Evolutionary conservation across 2,329 filamentous ascomycete genomes (phyloP).

Genomic region (Metarhizium robertsii): DNA sequence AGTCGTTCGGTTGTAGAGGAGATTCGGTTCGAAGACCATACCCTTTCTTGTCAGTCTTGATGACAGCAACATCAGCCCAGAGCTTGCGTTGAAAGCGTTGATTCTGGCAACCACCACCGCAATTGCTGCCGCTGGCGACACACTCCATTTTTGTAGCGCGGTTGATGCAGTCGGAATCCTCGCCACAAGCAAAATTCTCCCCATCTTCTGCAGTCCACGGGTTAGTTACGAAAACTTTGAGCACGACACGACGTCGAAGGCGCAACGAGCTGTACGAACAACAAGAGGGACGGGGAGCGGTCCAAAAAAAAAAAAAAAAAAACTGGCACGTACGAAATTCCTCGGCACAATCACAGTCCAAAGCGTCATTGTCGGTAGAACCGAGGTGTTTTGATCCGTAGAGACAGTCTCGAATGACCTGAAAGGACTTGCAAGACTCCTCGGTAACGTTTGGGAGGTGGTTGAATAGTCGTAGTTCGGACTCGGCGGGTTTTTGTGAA

Average conservation of each 20-base stretch:
- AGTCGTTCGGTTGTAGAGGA: conserved; percentile 72
- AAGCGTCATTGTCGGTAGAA: conserved; percentile 75
- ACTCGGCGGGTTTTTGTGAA: conserved; percentile 55
- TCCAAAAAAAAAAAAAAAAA: not conserved
- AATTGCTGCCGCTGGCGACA: conserved; percentile 66
- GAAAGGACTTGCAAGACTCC: conserved; percentile 68
- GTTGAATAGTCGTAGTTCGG: conserved; percentile 57
- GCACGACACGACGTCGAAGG: not conserved
- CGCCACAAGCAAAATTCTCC: conserved; percentile 78
- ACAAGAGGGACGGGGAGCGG: not conserved
- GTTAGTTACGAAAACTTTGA: not conserved
- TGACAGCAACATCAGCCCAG: conserved; percentile 86
- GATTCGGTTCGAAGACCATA: conserved; percentile 79
- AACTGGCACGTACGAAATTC: conserved; percentile 72
- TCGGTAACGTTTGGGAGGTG: conserved; percentile 70
- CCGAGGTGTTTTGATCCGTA: conserved; percentile 91
- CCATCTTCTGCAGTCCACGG: conserved; percentile 38
- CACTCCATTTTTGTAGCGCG: conserved; percentile 98
- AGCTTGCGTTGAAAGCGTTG: conserved; percentile 87
- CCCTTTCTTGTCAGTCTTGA: conserved; percentile 97
- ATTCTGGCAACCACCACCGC: conserved; percentile 81
- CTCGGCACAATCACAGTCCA: conserved; percentile 92
- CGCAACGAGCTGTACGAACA: not conserved
- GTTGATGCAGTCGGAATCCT: conserved; percentile 98
- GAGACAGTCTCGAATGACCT: conserved; percentile 73